A percentile compares a stretch with the other conserved stretches of the same genome.
Evolutionary conservation across 202 grass and related monocot genomes (phyloP).

Genomic region (Zizania palustris): DNA sequence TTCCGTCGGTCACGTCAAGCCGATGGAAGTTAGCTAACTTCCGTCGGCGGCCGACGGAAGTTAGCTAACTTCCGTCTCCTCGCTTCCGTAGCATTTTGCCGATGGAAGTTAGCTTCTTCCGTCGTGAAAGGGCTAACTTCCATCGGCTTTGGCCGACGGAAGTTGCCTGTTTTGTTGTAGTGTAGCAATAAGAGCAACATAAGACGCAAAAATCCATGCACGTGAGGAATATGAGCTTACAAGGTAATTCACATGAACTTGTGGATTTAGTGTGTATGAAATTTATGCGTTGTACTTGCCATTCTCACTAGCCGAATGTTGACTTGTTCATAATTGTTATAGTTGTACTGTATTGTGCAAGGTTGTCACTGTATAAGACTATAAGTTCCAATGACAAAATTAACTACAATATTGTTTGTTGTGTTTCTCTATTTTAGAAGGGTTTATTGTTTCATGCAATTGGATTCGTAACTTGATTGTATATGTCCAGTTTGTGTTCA

Average conservation of each 20-base stretch:
- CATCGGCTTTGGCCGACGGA: too few species aligned
- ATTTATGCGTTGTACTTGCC: not conserved
- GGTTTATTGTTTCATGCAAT: not conserved
- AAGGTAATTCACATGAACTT: slow-evolving; percentile 58
- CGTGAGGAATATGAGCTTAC: slow-evolving; percentile 68
- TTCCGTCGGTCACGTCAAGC: too few species aligned
- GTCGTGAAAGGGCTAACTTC: too few species aligned
- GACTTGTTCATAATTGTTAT: slow-evolving; percentile 5
- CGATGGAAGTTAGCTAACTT: too few species aligned
- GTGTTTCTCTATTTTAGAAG: slow-evolving; percentile 13
- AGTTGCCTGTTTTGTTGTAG: too few species aligned
- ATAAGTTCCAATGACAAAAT: slow-evolving; percentile 17
- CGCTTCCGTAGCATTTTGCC: too few species aligned
- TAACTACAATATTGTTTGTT: not conserved
- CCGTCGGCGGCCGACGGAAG: too few species aligned
- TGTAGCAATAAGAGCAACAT: slow-evolving; percentile 66
- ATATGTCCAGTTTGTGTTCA: slow-evolving; percentile 2
- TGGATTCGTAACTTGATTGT: slow-evolving; percentile 8
- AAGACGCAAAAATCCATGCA: slow-evolving; percentile 73
- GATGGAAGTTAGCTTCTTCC: too few species aligned
- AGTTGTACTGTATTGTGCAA: slow-evolving; percentile 26
- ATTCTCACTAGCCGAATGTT: slow-evolving; percentile 14
- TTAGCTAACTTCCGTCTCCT: too few species aligned
- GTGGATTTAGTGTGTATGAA: not conserved
- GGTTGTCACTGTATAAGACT: not conserved